Base-by-base conservation (phyloP, 2,329 filamentous ascomycete genomes). In the Fusarium sp. region DNA sequence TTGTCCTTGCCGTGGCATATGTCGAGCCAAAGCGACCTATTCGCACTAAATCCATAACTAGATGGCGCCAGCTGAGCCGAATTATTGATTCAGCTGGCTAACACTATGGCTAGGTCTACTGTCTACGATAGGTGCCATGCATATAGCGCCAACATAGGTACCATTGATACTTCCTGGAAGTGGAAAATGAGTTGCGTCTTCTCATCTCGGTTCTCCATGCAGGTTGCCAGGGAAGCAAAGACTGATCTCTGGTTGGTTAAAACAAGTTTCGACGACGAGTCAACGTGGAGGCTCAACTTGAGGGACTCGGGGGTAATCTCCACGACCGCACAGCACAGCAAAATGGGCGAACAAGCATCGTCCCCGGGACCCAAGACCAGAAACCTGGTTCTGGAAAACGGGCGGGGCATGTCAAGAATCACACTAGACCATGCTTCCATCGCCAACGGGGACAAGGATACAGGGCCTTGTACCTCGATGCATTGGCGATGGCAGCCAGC, bases 401-500 rank as follows among this genome's bases (percentile, higher is more conserved):
- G 45, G 59, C 33, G 40, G 62, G 42, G 57, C 13, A 42, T 45
- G 27, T 60, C 22, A 58, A 38, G 22, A 47, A 61, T 29, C n/a
- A 33, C 66, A 71, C 63, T 68, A 68, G 54, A 63, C 60, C 47
- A 27, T 47, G 27, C 47, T 31, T 52, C 27, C 42, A 25, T 70
- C 57, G 40, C 47, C 45, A 61, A 52, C 36, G 31, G n/a, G 31
- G 29, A 42, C 56, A 64, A 65, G 59, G 60, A 36, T 50, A 20
- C n/a, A 38, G 38, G 64, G 54, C 40, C 33, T 45, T 59, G 20
- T 35, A 52, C 27, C 7, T 59, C 38, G 42, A 62, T 71, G 25
- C 52, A 22, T 58, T 47, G 52, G 60, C 57, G 27, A 66, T 50
- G 35, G 33, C 14, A 25, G 25, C 35, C 35, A 38, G 20, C 29